Base-by-base conservation (phyloP, 495 filamentous ascomycete genomes). In the Penicillium desertorum region DNA sequence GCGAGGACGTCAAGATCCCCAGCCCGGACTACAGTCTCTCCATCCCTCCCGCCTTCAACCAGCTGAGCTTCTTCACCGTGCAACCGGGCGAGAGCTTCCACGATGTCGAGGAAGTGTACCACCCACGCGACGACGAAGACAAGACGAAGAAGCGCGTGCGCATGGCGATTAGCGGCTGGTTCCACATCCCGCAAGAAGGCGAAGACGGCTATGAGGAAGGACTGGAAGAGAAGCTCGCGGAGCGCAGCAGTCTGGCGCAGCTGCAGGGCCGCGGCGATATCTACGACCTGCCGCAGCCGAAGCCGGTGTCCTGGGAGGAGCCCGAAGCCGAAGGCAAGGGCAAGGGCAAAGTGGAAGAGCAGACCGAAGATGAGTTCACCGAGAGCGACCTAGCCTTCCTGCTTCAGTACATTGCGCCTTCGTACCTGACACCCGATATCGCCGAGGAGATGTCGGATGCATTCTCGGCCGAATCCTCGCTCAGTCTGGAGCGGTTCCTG, bases 151-250 rank as follows among this genome's bases (percentile, higher is more conserved):
- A 83, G 52, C 83, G 94, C 45, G 84, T 96, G 43, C 84, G 94
- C 54, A 97, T 98, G 91, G 94, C 94, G 25, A 98, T 99, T 61
- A 95, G 90, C 59, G 94, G 94, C n/a, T 99, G 94, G 94, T 99
- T 91, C 74, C 94, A 99, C 69, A 97, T 99, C 51, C 95, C 94
- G 0, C 94, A 99, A 68, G 77, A 88, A 60, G 94, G 94, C 36
- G 94, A 99, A 67, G 90, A 93, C n/a, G 95, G 94, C 10, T 98
- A 87, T 61, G 85, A 92, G 53, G 79, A 86, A 59, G 95, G 93
- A 2, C 76, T 91, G n/a, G 94, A 98, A 70, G 89, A 91, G 72
- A 86, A 87, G 66, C 80, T 94, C 20, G 90, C 89, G 11, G 86
- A 89, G 62, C 91, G 90, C 65, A 96, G 92, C 73, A 90, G 90